These are phyloP conservation scores for Trametes pubescens DNA, from an alignment of 1,284 basidiomycete species.

Conservation along the genomic window DNA sequence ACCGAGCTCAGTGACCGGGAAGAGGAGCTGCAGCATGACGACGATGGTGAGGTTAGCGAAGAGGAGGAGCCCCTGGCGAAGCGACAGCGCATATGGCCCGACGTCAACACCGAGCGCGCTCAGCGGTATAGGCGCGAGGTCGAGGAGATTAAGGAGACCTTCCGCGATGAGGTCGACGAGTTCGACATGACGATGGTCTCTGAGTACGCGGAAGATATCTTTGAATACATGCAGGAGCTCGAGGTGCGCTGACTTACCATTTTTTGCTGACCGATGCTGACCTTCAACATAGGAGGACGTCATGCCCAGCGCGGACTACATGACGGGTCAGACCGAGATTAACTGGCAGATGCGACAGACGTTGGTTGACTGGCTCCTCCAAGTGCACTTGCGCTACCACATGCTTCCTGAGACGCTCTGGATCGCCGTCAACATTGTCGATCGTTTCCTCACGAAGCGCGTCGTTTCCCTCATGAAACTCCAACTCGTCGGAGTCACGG, in stretches of 20 bases:
- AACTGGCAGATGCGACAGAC: slow-evolving; percentile 97
- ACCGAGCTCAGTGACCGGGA: slow-evolving; percentile 33
- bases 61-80: slow-evolving; percentile 50
- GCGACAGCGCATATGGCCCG: slow-evolving; percentile 70
- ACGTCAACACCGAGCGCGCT: slow-evolving; percentile 66
- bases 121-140: slow-evolving; percentile 66
- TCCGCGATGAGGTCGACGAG: slow-evolving; percentile 85
- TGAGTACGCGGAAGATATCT: slow-evolving; percentile 98
- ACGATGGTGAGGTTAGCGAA: slow-evolving; percentile 59
- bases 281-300: slow-evolving; percentile 67
- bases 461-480: slow-evolving; percentile 95
- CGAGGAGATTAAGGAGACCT: slow-evolving; percentile 72
- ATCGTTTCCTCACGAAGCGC: slow-evolving; percentile 94
- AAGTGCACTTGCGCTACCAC: slow-evolving; percentile 97
- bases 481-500: slow-evolving; percentile 97
- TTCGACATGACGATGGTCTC: slow-evolving; percentile 97
- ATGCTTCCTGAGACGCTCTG: slow-evolving; percentile 98
- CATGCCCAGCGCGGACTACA: slow-evolving; percentile 96
- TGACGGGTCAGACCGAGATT: slow-evolving; percentile 94
- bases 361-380: slow-evolving; percentile 97
- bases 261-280: slow-evolving; percentile 25
- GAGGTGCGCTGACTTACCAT: slow-evolving; percentile 65
- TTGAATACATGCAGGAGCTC: slow-evolving; percentile 92
- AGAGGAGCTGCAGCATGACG: slow-evolving; percentile 46
- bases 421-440: slow-evolving; percentile 97